Evolutionary conservation across 1,284 basidiomycete species (phyloP).

Genomic region (Stygiomarasmius scandens): DNA sequence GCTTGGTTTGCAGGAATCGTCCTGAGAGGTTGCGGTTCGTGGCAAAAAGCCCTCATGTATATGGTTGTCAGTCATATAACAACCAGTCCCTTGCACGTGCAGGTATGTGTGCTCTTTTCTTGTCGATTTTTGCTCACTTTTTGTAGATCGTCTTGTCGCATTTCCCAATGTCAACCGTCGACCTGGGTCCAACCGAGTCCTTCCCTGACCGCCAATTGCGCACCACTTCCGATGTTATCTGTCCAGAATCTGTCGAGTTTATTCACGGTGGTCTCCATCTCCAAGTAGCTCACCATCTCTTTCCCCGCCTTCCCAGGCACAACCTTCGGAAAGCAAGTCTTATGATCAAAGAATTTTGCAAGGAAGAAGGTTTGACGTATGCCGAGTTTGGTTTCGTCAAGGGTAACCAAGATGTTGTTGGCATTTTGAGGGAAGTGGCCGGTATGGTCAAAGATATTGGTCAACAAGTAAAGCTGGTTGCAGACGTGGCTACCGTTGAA

Average conservation of each 20-base stretch:
- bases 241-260: conserved; percentile 76
- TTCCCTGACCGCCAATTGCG: conserved; percentile 93
- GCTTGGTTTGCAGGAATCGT: conserved; percentile 70
- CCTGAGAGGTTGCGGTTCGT: conserved; percentile 67
- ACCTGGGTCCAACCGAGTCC: conserved; percentile 89
- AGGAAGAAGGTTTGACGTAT: conserved; percentile 83
- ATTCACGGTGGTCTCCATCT: conserved; percentile 94
- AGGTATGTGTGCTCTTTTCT: conserved; percentile 47
- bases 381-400: conserved; percentile 89
- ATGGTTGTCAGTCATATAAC: conserved; percentile 79
- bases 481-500: conserved; percentile 71
- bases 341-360: conserved; percentile 85
- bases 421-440: conserved; percentile 79
- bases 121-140: conserved; percentile 9
- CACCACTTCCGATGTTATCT: conserved; percentile 95
- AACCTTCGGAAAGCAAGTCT: conserved; percentile 83
- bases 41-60: conserved; percentile 68
- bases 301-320: conserved; percentile 94
- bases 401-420: conserved; percentile 80
- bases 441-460: conserved; percentile 22
- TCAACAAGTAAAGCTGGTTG: conserved; percentile 76
- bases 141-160: conserved; percentile 94
- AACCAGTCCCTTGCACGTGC: conserved; percentile 85
- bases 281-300: conserved; percentile 85
- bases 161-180: conserved; percentile 93